These are phyloP conservation scores for Leavenworthia alabamica DNA, from an alignment of 345 rosid genomes.

Conservation along the genomic window DNA sequence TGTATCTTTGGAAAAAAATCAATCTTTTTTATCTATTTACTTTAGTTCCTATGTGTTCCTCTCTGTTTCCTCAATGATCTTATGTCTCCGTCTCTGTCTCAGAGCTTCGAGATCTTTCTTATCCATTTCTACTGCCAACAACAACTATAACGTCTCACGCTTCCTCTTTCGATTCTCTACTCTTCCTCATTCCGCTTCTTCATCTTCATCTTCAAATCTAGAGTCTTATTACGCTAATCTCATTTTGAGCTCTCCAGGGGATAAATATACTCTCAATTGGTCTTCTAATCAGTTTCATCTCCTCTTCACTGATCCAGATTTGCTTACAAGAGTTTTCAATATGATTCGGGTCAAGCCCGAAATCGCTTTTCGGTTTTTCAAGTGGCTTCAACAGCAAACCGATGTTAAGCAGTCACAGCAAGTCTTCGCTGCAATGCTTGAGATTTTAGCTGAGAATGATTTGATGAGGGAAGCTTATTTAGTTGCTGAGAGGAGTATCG, in stretches of 20 bases:
- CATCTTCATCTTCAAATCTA: constrained; percentile 3
- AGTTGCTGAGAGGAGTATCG: constrained; percentile 47
- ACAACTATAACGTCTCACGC: constrained; percentile 17
- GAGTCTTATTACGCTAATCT: constrained; percentile 44
- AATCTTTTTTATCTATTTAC: constrained; percentile 9
- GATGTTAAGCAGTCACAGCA: constrained; percentile 38
- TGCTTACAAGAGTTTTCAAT: constrained; percentile 44
- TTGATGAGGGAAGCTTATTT: constrained; percentile 44
- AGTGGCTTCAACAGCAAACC: constrained; percentile 50
- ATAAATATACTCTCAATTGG: constrained; percentile 36
- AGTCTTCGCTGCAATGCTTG: constrained; percentile 42
- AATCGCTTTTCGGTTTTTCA: constrained; percentile 48
- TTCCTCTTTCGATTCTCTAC: constrained; percentile 31
- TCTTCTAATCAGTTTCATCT: constrained; percentile 37
- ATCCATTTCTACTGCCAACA: constrained; percentile 12
- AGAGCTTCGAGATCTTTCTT: constrained; percentile 57
- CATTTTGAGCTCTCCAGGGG: constrained; percentile 36
- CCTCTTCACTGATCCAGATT: constrained; percentile 41
- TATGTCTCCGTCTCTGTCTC: constrained; percentile 38
- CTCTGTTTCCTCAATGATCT: constrained; percentile 53
- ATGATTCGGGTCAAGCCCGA: constrained; percentile 44
- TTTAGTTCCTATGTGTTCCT: constrained; percentile 30
- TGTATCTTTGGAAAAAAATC: not conserved
- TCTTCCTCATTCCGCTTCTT: constrained; percentile 16
- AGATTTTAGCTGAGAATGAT: constrained; percentile 46